A percentile compares a stretch with the other conserved stretches of the same genome.
Evolutionary conservation across 1,284 basidiomycete species (phyloP).

Genomic region (Sanghuangporus baumii): DNA sequence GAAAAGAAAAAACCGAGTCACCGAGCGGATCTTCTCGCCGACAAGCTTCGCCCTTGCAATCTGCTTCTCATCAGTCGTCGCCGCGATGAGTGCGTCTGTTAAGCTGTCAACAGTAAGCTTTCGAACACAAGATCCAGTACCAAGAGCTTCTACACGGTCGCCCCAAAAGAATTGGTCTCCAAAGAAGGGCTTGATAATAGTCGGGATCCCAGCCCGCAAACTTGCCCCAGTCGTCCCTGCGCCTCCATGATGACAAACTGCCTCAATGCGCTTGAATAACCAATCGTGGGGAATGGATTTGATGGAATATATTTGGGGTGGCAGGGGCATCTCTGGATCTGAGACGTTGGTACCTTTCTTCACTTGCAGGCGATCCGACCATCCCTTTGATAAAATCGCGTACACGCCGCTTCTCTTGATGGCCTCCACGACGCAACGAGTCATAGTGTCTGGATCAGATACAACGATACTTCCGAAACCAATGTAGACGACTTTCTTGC

Average conservation of each 20-base stretch:
- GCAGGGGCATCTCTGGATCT: constrained; percentile 64
- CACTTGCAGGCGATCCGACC: constrained; percentile 86
- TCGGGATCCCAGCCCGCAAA: constrained; percentile 88
- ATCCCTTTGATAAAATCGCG: constrained; percentile 94
- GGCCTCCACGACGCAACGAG: constrained; percentile 84
- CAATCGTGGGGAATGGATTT: constrained; percentile 94
- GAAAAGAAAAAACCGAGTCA: constrained; percentile 31
- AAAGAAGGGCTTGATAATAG: constrained; percentile 96
- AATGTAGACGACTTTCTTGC: constrained; percentile 94
- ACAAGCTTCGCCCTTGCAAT: constrained; percentile 78
- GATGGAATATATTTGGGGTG: constrained; percentile 77
- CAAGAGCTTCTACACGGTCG: constrained; percentile 88
- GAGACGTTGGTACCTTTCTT: constrained; percentile 51
- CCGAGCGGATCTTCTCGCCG: constrained; percentile 80
- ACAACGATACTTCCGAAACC: constrained; percentile 99
- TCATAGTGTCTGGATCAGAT: constrained; percentile 89
- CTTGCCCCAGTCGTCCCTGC: constrained; percentile 95
- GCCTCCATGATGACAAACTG: constrained; percentile 96
- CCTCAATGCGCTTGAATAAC: constrained; percentile 92
- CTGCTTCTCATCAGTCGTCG: constrained; percentile 85
- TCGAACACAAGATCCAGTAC: constrained; percentile 81
- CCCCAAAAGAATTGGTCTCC: constrained; percentile 98
- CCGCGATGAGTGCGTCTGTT: constrained; percentile 69
- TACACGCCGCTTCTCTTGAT: constrained; percentile 80
- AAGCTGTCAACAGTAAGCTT: constrained; percentile 79